Conservation (phyloP, 2,329 filamentous ascomycete genomes). For the Fusarium camptoceras region DNA sequence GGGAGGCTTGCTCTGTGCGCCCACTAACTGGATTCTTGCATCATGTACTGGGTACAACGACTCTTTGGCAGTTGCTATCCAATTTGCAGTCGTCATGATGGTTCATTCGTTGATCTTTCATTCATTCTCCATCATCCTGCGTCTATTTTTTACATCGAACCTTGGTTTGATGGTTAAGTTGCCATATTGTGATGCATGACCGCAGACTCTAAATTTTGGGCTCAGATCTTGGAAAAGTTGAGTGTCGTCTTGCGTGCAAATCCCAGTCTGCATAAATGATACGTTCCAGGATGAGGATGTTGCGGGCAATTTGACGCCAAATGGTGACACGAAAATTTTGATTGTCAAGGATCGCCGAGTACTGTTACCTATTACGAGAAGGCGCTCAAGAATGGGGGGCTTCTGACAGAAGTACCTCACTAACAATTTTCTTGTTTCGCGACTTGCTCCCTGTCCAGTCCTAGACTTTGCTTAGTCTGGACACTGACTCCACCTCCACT, state of each 20-base stretch:
- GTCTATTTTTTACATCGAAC: not conserved
- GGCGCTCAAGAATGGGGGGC: slow-evolving; percentile 39
- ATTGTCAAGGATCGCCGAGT: slow-evolving; percentile 48
- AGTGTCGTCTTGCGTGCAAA: slow-evolving; percentile 1
- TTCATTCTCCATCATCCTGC: slow-evolving; percentile 11
- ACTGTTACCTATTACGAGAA: slow-evolving; percentile 45
- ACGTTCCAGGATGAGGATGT: slow-evolving; percentile 35
- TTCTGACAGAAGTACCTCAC: slow-evolving; percentile 50
- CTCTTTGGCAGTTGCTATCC: slow-evolving; percentile 11
- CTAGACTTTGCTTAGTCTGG: slow-evolving; percentile 13
- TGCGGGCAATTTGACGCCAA: slow-evolving; percentile 32
- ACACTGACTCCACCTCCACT: slow-evolving; percentile 24
- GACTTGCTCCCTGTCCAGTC: slow-evolving; percentile 9
- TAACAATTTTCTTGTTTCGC: slow-evolving; percentile 52
- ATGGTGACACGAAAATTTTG: slow-evolving; percentile 50
- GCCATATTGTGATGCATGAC: not conserved
- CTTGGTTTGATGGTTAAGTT: not conserved
- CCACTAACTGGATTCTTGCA: slow-evolving; percentile 48
- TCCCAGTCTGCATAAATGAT: slow-evolving; percentile 31
- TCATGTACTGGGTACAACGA: slow-evolving; percentile 43
- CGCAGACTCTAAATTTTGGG: not conserved
- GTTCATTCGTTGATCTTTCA: slow-evolving; percentile 13
- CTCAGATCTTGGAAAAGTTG: not conserved
- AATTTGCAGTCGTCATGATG: slow-evolving; percentile 24
- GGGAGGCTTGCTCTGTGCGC: slow-evolving; percentile 49